Conservation (phyloP, 768 basidiomycete genomes). For the Auricularia heimuer region DNA sequence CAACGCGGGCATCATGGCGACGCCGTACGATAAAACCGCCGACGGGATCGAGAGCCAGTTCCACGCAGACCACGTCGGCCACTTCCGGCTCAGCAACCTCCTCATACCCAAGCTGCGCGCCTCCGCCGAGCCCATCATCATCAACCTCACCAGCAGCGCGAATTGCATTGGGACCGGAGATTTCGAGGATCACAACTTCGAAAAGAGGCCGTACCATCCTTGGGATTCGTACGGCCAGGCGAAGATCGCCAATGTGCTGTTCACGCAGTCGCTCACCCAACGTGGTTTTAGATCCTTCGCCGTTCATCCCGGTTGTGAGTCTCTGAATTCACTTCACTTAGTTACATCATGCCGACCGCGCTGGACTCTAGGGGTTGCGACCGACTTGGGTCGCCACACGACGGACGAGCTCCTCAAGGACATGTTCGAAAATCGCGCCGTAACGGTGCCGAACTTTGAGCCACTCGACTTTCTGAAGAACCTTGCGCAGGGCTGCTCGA, state of each 20-base stretch:
- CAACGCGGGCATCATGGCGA: conserved; percentile 5
- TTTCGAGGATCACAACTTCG: background rate
- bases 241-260: conserved; percentile 33
- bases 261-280: conserved; percentile 16
- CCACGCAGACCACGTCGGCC: background rate
- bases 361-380: background rate
- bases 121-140: background rate
- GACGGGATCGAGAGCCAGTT: background rate
- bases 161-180: background rate
- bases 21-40: background rate
- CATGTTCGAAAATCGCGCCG: background rate
- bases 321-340: background rate
- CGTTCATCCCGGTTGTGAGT: background rate
- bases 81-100: conserved; percentile 3
- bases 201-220: background rate
- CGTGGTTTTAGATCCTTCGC: background rate
- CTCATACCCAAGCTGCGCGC: background rate
- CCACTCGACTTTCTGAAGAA: conserved; percentile 1
- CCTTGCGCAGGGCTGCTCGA: background rate
- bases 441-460: background rate
- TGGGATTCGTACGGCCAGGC: conserved; percentile 23
- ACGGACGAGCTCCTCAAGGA: background rate
- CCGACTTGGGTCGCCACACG: background rate
- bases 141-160: background rate
- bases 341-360: too few relatives aligned